A percentile compares a stretch with the other conserved stretches of the same genome.
Conservation (phyloP, 1,284 basidiomycete genomes). For the Ganoderma leucocontextum region DNA sequence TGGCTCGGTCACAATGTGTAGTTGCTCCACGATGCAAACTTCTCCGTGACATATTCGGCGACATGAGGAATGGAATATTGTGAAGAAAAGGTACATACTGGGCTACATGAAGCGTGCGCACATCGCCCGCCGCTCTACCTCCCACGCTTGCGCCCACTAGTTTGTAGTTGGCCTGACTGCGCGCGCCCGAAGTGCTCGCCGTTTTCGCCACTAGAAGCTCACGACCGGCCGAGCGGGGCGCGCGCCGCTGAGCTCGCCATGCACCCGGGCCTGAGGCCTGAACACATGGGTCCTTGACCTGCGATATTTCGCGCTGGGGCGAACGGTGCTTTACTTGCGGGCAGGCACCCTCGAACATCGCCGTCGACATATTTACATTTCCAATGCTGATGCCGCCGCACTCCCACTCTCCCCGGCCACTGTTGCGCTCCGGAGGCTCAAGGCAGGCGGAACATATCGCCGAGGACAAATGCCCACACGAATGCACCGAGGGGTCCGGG, state of each 20-base stretch:
- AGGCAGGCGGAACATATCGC: background rate
- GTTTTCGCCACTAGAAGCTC: background rate
- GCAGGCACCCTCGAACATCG: background rate
- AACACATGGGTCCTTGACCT: background rate
- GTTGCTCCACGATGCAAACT: background rate
- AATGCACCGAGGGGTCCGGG: background rate
- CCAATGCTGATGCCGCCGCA: background rate
- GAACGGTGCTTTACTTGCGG: background rate
- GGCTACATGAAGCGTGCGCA: constrained; percentile 1
- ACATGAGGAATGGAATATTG: background rate
- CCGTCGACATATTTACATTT: background rate
- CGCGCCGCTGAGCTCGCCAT: background rate
- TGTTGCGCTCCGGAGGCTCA: background rate
- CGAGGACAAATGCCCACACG: background rate
- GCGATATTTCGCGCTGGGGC: background rate
- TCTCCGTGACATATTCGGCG: background rate
- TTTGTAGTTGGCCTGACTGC: background rate
- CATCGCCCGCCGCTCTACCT: background rate
- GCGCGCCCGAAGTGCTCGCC: background rate
- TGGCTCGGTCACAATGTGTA: background rate
- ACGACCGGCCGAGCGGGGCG: background rate
- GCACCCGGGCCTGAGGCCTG: no score
- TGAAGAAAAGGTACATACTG: background rate
- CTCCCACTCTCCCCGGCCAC: background rate
- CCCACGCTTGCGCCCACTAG: background rate